Evolutionary conservation across 2,329 filamentous ascomycete genomes (phyloP).

Genomic region (Colletotrichum sp.): DNA sequence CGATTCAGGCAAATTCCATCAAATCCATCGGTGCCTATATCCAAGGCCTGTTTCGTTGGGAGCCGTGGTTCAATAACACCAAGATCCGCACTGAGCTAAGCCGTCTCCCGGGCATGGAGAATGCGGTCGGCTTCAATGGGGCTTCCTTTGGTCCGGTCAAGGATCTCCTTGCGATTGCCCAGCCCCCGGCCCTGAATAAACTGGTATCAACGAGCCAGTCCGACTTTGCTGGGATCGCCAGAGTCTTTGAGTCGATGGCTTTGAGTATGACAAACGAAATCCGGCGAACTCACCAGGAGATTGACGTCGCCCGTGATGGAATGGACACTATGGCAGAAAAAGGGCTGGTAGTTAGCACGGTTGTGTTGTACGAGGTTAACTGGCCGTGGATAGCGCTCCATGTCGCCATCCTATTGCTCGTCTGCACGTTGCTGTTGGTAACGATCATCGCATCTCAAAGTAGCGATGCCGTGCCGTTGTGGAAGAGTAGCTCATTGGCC

Average conservation of each 20-base stretch:
- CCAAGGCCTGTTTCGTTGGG: neutral
- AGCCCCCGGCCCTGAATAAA: too few species aligned
- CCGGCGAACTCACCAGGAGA: too few species aligned
- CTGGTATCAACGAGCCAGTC: too few species aligned
- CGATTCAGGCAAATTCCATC: too few species aligned
- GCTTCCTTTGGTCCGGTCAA: too few species aligned
- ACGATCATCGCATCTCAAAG: too few species aligned
- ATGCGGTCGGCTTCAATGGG: neutral
- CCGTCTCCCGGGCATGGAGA: neutral
- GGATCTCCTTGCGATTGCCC: too few species aligned
- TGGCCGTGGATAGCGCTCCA: constrained; percentile 15
- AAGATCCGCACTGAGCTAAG: neutral
- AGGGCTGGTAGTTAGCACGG: neutral
- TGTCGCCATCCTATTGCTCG: too few species aligned
- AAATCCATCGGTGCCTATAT: neutral
- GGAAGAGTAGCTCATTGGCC: constrained; percentile 13
- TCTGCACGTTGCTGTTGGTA: neutral
- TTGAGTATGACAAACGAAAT: constrained; percentile 8
- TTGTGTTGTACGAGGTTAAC: neutral
- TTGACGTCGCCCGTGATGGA: too few species aligned
- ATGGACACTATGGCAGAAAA: neutral
- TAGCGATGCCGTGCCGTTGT: too few species aligned
- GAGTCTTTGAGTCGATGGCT: neutral
- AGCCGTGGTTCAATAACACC: neutral
- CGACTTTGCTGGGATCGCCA: neutral